Evolutionary conservation across 441 rosid species (phyloP).

Genomic region (Hura crepitans): DNA sequence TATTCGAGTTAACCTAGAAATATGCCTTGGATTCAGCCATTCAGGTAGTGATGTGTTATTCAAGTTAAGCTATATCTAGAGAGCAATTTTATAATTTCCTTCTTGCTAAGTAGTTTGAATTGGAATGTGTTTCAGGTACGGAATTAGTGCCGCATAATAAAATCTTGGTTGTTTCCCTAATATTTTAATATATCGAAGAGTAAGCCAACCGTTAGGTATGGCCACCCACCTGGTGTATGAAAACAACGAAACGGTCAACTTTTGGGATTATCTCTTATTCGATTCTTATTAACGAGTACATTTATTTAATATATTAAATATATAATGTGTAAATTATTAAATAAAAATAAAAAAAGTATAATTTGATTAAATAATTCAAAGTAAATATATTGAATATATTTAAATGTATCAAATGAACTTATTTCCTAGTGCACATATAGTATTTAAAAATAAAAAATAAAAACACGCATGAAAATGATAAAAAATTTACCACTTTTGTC

Average conservation of each 20-base stretch:
- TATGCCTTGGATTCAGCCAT: not conserved
- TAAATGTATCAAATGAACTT: too few species aligned
- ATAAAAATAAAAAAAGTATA: too few species aligned
- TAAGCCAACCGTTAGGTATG: conserved; percentile 11
- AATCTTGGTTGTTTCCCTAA: not conserved
- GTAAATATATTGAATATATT: too few species aligned
- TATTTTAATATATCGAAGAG: not conserved
- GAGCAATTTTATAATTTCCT: not conserved
- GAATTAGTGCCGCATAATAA: not conserved
- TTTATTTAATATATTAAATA: too few species aligned
- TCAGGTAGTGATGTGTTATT: not conserved
- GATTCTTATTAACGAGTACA: not conserved
- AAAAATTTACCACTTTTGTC: too few species aligned
- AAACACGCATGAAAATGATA: too few species aligned
- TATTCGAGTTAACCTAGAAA: not conserved
- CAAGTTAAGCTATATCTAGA: not conserved
- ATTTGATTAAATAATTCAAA: too few species aligned
- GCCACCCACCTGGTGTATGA: conserved; percentile 8
- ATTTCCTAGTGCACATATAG: too few species aligned
- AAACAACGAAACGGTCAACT: conserved; percentile 6
- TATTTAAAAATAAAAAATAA: too few species aligned
- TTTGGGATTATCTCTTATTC: not conserved
- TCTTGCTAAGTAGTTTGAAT: not conserved
- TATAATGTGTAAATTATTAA: too few species aligned
- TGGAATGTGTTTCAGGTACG: not conserved